phyloP scores from a whole-genome alignment of 208 protist genomes.

The Leishmania amazonensis region DNA sequence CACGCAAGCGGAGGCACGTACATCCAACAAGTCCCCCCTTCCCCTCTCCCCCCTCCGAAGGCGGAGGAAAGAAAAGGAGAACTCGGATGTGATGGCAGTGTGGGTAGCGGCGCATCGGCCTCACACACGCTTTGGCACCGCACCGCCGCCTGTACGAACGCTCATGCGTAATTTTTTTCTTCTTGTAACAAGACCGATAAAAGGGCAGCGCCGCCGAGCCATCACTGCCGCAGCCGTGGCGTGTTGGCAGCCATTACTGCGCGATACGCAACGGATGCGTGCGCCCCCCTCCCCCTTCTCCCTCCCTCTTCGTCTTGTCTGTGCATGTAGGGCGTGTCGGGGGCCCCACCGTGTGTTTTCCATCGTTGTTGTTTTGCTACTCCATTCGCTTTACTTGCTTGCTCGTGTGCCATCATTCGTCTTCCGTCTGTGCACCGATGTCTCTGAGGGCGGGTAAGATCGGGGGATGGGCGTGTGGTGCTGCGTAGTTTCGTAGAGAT shows the following conservation, averaged over 20 bases:
- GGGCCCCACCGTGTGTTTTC: background rate
- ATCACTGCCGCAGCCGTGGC: background rate
- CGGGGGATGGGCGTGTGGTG: background rate
- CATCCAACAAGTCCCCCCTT: background rate
- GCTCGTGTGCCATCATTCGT: no score
- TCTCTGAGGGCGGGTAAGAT: background rate
- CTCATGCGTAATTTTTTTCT: no score
- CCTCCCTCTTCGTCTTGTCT: background rate
- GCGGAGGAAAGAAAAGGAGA: background rate
- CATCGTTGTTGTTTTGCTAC: background rate
- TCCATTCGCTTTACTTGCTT: background rate
- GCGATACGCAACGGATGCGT: background rate
- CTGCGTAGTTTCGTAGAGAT: background rate
- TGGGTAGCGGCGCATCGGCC: background rate
- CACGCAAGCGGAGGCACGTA: background rate
- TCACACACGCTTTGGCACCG: background rate
- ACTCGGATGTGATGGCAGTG: background rate
- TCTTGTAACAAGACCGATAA: background rate
- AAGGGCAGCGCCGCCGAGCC: background rate
- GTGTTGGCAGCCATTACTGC: background rate
- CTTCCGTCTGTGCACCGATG: no score
- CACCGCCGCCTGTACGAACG: background rate
- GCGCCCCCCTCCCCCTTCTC: background rate
- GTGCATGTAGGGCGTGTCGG: background rate
- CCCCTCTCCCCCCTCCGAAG: background rate